Evolutionary conservation across 768 basidiomycete genomes (phyloP).

Genomic region (Kockovaella imperatae): DNA sequence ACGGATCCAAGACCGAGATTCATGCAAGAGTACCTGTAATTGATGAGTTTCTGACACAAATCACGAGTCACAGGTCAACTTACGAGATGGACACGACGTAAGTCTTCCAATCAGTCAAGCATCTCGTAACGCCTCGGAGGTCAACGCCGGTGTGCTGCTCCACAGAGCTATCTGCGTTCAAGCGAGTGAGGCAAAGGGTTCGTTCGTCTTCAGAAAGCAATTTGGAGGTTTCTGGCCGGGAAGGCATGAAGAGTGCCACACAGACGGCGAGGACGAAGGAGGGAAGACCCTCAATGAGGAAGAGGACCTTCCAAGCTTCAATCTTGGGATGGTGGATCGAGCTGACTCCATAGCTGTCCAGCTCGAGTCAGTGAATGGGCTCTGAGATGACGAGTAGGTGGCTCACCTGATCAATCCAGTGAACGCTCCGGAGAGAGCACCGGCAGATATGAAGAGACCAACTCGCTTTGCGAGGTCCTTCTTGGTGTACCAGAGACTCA

Average conservation of each 20-base stretch:
- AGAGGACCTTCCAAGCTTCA: slow-evolving; percentile 43
- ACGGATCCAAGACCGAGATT: slow-evolving; percentile 36
- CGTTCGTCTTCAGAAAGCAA: slow-evolving; percentile 46
- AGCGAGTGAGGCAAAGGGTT: slow-evolving; percentile 40
- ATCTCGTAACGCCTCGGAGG: slow-evolving; percentile 43
- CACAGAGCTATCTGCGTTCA: slow-evolving; percentile 35
- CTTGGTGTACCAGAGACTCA: slow-evolving; percentile 43
- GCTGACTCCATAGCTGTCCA: slow-evolving; percentile 28
- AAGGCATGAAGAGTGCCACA: slow-evolving; percentile 46
- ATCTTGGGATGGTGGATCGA: slow-evolving; percentile 31
- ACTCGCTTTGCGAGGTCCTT: slow-evolving; percentile 46
- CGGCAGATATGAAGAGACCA: slow-evolving; percentile 46
- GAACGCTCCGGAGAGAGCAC: slow-evolving; percentile 42
- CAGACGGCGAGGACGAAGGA: slow-evolving; percentile 44
- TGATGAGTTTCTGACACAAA: not conserved
- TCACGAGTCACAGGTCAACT: not conserved
- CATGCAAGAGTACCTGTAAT: slow-evolving; percentile 36
- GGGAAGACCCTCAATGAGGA: slow-evolving; percentile 47
- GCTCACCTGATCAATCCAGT: slow-evolving; percentile 42
- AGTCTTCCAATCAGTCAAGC: slow-evolving; percentile 44
- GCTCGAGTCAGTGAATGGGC: too few relatives aligned
- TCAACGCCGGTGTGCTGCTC: slow-evolving; percentile 38
- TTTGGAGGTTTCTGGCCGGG: slow-evolving; percentile 42
- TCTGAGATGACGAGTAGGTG: too few relatives aligned
- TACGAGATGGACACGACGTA: slow-evolving; percentile 35